phyloP scores from a whole-genome alignment of 352 stramenopile species.

The Halophytophthora polymorphica region DNA sequence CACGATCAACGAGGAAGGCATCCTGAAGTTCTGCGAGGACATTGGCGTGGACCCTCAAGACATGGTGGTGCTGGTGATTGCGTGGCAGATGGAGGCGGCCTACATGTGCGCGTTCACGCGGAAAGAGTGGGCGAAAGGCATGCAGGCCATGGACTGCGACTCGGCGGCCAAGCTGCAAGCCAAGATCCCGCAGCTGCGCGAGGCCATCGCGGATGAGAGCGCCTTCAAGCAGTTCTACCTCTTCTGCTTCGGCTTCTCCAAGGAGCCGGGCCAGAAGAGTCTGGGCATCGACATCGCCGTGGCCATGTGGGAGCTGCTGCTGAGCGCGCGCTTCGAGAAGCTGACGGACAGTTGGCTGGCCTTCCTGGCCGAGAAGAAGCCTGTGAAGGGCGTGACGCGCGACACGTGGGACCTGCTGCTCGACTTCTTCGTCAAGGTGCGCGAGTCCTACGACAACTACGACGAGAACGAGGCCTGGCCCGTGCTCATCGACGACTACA shows the following conservation, averaged over 20 bases:
- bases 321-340: conserved; percentile 60
- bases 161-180: conserved; percentile 54
- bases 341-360: conserved; percentile 65
- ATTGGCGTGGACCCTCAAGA: conserved; percentile 76
- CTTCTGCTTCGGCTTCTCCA: conserved; percentile 88
- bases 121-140: conserved; percentile 79
- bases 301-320: conserved; percentile 85
- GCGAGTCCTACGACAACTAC: conserved; percentile 78
- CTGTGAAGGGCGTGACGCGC: conserved; percentile 77
- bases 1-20: conserved; percentile 67
- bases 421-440: conserved; percentile 84
- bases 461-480: conserved; percentile 89
- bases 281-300: conserved; percentile 81
- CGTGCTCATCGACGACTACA: conserved; percentile 89
- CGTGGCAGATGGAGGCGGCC: conserved; percentile 84
- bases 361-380: conserved; percentile 77
- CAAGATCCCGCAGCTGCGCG: conserved; percentile 53
- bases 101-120: conserved; percentile 86
- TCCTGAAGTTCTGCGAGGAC: conserved; percentile 79
- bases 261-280: conserved; percentile 87
- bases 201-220: conserved; percentile 45
- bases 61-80: conserved; percentile 78
- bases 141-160: conserved; percentile 77
- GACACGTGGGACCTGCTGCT: conserved; percentile 86
- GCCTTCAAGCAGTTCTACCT: conserved; percentile 85